Evolutionary conservation across 192 early-diverging fungal species (phyloP), one percentile per base, ranked within the genome.

Genomic region (Entomortierella chlamydospora): DNA sequence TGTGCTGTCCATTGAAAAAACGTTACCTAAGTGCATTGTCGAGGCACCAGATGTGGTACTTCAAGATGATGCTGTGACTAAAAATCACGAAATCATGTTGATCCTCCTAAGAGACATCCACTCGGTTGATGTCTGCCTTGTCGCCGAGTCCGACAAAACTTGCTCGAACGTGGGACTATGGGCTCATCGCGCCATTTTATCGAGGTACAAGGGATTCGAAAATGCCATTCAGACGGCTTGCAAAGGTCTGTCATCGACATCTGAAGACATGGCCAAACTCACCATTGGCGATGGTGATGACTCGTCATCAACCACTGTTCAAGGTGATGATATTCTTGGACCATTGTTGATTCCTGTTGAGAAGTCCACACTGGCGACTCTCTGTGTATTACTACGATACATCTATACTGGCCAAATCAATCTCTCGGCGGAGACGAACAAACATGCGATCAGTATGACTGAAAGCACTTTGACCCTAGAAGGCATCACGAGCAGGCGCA

Each of bases 71-170:
- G 34, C 34, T 4, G 10, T 7, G 10, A 10, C 34, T 37, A 37
- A 6, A 34, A 6, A 13, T 17, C 4, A 2, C 3, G 41, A 61
- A 0, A 29, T 31, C 41, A 71, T 71, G 59, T 11, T 28, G 18
- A 25, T 25, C 0, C 42, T 71, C 25, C 59, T 70, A n/a, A 28
- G 17, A 0, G 59, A 71, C 11, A n/a, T 41, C 7, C 26, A 62
- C 15, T 71, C 69, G 10, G 60, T 62, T 11, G 52, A 71, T 56
- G 22, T 34, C 29, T 41, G 41, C 22, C 56, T 71, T 18, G 52
- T 71, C 29, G 61, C 62, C 29, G 42, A 50, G 2, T 13, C 58
- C 22, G 69, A 71, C 49, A 56, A 47, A 26, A 17, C 57, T 11
- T 61, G 31, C 52, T 47, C 52, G 4, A 34, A 62, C 7, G 20